phyloP scores from a whole-genome alignment of 2,329 filamentous ascomycete species.

The Geosmithia flava region DNA sequence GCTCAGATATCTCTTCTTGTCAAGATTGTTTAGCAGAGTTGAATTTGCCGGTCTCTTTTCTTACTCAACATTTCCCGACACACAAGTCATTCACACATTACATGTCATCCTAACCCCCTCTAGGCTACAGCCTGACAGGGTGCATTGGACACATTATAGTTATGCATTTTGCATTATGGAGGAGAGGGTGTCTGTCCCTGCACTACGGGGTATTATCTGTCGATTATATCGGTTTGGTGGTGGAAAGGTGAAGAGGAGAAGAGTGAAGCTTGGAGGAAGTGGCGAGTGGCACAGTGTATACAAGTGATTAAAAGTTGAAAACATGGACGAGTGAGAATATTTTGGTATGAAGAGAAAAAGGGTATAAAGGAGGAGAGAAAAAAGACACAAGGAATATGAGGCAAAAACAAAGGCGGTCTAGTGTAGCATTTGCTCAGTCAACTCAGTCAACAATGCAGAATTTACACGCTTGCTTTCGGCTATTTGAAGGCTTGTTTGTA shows the following conservation, averaged over 20 bases:
- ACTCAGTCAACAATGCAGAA: slow-evolving; percentile 1
- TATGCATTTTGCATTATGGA: slow-evolving; percentile 46
- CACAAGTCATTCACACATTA: slow-evolving; percentile 39
- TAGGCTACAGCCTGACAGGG: slow-evolving; percentile 33
- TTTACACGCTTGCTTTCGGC: background rate
- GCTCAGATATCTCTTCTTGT: slow-evolving; percentile 12
- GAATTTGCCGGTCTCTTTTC: slow-evolving; percentile 30
- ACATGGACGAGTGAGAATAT: no score
- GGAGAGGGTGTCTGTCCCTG: slow-evolving; percentile 11
- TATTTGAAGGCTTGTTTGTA: background rate
- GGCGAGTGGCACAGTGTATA: no score
- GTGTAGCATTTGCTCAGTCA: slow-evolving; percentile 1
- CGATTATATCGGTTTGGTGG: no score
- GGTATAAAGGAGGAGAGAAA: background rate
- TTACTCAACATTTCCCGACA: slow-evolving; percentile 35
- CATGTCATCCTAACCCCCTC: slow-evolving; percentile 43
- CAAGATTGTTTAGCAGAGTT: slow-evolving; percentile 24
- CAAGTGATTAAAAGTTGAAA: no score
- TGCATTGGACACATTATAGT: slow-evolving; percentile 51
- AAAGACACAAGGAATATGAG: background rate
- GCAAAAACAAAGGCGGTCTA: background rate
- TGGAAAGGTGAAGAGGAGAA: no score
- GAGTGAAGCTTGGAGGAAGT: no score
- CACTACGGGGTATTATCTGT: no score
- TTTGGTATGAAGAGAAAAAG: no score